Percentiles rank a stretch among this genome's conserved stretches.
phyloP scores from a whole-genome alignment of 495 filamentous ascomycete species.

The Clohesyomyces aquaticus region DNA sequence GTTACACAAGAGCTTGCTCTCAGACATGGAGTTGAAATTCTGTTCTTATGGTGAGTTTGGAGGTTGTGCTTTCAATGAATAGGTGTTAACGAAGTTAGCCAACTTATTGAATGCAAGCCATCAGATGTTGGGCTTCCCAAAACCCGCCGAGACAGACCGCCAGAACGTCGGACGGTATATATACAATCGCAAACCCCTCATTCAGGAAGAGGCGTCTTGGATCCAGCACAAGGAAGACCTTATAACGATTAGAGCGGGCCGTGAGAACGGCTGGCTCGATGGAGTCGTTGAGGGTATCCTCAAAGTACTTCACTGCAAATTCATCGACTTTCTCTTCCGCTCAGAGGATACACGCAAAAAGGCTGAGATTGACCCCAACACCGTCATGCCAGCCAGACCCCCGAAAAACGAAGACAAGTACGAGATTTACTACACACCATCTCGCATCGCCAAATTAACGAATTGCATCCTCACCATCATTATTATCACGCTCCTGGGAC shows the following conservation, averaged over 20 bases:
- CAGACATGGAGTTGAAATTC: slow-evolving; percentile 29
- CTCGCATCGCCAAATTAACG: slow-evolving; percentile 42
- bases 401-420: slow-evolving; percentile 40
- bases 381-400: slow-evolving; percentile 42
- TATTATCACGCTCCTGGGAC: slow-evolving; percentile 46
- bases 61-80: background rate
- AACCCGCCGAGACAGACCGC: slow-evolving; percentile 45
- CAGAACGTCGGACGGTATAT: slow-evolving; percentile 46
- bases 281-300: slow-evolving; percentile 42
- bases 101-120: slow-evolving; percentile 37
- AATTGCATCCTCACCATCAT: slow-evolving; percentile 40
- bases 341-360: slow-evolving; percentile 16
- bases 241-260: slow-evolving; percentile 45
- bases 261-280: slow-evolving; percentile 49
- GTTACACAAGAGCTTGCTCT: slow-evolving; percentile 15
- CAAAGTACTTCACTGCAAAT: slow-evolving; percentile 33
- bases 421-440: slow-evolving; percentile 45
- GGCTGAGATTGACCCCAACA: slow-evolving; percentile 2
- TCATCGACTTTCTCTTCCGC: slow-evolving; percentile 24
- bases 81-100: slow-evolving; percentile 7
- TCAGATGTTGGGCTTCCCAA: slow-evolving; percentile 40
- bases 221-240: slow-evolving; percentile 50
- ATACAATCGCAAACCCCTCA: slow-evolving; percentile 37
- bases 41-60: slow-evolving; percentile 31
- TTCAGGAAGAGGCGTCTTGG: slow-evolving; percentile 38